Conservation (phyloP, 495 filamentous ascomycete species). For the Hypoxylon trugodes region DNA sequence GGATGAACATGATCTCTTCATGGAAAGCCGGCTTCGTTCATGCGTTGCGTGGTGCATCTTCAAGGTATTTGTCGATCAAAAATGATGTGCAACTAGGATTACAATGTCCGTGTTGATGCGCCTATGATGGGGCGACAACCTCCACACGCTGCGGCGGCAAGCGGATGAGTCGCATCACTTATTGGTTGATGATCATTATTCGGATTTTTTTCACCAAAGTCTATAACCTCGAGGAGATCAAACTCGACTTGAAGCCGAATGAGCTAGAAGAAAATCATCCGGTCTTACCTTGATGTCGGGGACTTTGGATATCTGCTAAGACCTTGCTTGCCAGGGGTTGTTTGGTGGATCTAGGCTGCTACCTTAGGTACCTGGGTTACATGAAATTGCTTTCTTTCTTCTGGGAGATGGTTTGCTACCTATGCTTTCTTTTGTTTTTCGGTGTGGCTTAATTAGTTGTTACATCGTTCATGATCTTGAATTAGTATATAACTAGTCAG, state of each 20-base stretch:
- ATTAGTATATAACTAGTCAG: not conserved
- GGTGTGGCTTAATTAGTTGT: not conserved
- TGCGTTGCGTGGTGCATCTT: constrained; percentile 20
- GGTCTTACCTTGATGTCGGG: constrained; percentile 22
- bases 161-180: not conserved
- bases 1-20: constrained; percentile 53
- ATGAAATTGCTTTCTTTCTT: constrained; percentile 2
- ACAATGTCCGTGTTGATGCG: constrained; percentile 2
- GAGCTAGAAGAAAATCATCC: constrained; percentile 8
- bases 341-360: constrained; percentile 23
- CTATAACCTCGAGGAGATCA: constrained; percentile 26
- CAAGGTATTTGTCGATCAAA: constrained; percentile 37
- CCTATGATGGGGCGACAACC: constrained; percentile 21
- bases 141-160: constrained; percentile 22
- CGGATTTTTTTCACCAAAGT: not conserved
- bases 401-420: not conserved
- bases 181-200: constrained; percentile 15
- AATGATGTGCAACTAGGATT: constrained; percentile 41
- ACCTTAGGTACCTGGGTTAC: no score
- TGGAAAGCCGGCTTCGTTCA: constrained; percentile 36
- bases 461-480: not conserved
- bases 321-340: constrained; percentile 17
- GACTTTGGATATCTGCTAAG: constrained; percentile 18
- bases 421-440: not conserved
- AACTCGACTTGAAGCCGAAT: constrained; percentile 29